These are phyloP conservation scores for Crataegus laevigata DNA, from an alignment of 306 rosid species.

Conservation along the genomic window DNA sequence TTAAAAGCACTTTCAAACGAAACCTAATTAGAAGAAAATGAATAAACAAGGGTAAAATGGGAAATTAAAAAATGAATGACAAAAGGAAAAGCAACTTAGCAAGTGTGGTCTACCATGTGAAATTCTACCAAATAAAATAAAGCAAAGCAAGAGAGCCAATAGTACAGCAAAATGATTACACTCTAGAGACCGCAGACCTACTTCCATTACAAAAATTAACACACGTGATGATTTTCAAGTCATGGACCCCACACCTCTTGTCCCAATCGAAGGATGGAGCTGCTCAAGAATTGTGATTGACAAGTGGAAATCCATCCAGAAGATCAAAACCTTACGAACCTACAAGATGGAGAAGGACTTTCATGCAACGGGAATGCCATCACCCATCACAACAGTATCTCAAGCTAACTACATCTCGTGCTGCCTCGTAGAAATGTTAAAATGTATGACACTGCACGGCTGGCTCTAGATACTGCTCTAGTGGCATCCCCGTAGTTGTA, in stretches of 20 bases:
- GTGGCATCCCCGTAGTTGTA: not conserved
- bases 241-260: not conserved
- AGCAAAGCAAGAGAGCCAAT: not conserved
- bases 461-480: not conserved
- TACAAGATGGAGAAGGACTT: not conserved
- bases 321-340: no score
- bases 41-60: not conserved
- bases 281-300: no score
- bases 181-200: not conserved
- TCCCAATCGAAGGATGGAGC: no score
- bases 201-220: not conserved
- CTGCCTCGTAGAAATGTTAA: no score
- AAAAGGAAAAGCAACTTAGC: not conserved
- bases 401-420: no score
- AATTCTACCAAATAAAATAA: not conserved
- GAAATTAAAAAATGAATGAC: no score
- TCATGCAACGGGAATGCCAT: not conserved
- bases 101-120: constrained; percentile 18
- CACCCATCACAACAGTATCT: not conserved
- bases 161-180: not conserved
- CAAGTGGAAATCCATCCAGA: no score
- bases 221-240: not conserved
- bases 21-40: no score
- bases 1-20: no score
- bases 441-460: not conserved